phyloP scores from a whole-genome alignment of 2,329 filamentous ascomycete species.

The Arthrobotrys entomopaga region DNA sequence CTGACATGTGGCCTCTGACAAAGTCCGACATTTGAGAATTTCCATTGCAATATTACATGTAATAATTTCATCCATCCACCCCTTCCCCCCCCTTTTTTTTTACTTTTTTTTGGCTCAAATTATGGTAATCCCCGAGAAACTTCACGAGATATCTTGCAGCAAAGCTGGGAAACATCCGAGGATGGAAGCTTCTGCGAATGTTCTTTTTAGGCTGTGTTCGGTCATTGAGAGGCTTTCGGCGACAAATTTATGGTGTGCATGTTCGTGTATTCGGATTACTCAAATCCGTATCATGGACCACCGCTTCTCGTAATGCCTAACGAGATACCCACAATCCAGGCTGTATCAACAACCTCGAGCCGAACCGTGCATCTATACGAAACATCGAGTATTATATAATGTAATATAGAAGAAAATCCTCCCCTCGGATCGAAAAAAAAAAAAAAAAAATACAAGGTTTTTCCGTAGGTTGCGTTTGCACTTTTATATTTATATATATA shows the following conservation, averaged over 20 bases:
- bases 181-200: background rate
- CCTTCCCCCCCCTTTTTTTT: background rate
- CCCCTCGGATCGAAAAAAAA: no score
- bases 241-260: constrained; percentile 3
- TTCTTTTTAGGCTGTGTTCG: constrained; percentile 11
- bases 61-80: background rate
- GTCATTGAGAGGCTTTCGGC: background rate
- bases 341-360: constrained; percentile 6
- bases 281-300: constrained; percentile 13
- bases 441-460: no score
- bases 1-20: constrained; percentile 42
- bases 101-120: background rate
- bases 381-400: background rate
- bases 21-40: constrained; percentile 4
- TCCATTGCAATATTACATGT: background rate
- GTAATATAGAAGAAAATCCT: no score
- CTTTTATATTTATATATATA: no score
- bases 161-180: constrained; percentile 13
- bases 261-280: constrained; percentile 43
- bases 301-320: constrained; percentile 2
- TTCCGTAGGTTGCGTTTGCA: no score
- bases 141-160: background rate
- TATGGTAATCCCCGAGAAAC: background rate
- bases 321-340: constrained; percentile 3
- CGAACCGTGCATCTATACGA: constrained; percentile 25